phyloP scores from a whole-genome alignment of 2,329 filamentous ascomycete genomes.

The Pseudogymnoascus sp. region DNA sequence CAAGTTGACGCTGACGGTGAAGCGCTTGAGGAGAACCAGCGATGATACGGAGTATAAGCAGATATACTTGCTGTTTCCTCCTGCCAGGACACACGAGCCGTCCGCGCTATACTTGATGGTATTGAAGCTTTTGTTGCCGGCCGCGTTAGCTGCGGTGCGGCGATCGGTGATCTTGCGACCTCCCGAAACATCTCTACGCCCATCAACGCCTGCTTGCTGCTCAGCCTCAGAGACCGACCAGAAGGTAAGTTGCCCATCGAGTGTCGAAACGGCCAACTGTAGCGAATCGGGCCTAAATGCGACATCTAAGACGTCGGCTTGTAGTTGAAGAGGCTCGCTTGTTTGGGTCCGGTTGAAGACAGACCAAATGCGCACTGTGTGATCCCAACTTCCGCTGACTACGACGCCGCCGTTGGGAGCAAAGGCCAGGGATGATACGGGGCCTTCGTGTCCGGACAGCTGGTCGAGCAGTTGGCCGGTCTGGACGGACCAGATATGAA shows the following conservation, averaged over 20 bases:
- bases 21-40: slow-evolving; percentile 88
- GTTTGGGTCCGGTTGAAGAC: slow-evolving; percentile 92
- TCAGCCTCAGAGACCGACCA: slow-evolving; percentile 86
- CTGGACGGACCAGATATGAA: slow-evolving; percentile 98
- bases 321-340: slow-evolving; percentile 85
- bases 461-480: slow-evolving; percentile 91
- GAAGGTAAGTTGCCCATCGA: slow-evolving; percentile 91
- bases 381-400: slow-evolving; percentile 93
- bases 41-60: slow-evolving; percentile 94
- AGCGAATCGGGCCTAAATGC: slow-evolving; percentile 84
- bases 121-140: slow-evolving; percentile 84
- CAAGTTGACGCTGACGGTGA: slow-evolving; percentile 91
- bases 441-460: slow-evolving; percentile 86
- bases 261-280: slow-evolving; percentile 82
- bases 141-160: slow-evolving; percentile 80
- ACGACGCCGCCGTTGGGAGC: slow-evolving; percentile 77
- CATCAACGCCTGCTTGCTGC: slow-evolving; percentile 80
- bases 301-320: slow-evolving; percentile 82
- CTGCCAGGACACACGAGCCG: slow-evolving; percentile 81
- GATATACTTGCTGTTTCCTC: slow-evolving; percentile 96
- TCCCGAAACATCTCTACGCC: slow-evolving; percentile 84
- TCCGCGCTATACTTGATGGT: slow-evolving; percentile 88
- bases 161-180: slow-evolving; percentile 84
- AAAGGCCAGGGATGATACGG: slow-evolving; percentile 82
- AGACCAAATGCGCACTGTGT: slow-evolving; percentile 90